A percentile compares a stretch with the other conserved stretches of the same genome.
phyloP scores from a whole-genome alignment of 257 asterid genomes.

The Solanum gracilifrons region DNA sequence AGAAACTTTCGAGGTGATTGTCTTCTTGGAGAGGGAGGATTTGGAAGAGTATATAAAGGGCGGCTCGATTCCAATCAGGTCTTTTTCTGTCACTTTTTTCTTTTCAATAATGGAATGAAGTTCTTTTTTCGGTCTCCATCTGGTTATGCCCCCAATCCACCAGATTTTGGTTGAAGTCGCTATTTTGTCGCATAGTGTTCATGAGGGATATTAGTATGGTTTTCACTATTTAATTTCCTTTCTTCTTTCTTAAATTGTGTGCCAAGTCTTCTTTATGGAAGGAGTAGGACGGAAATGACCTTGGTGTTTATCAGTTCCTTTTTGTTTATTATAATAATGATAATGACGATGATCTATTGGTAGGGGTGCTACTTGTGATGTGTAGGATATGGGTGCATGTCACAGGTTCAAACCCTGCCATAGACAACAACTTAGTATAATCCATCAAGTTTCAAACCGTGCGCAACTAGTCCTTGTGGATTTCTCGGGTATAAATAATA shows the following conservation, averaged over 20 bases:
- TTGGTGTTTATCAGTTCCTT: background rate
- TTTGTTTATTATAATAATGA: background rate
- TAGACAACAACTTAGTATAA: background rate
- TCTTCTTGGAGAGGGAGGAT: slow-evolving; percentile 90
- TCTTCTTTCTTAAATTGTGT: background rate
- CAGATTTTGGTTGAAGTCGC: background rate
- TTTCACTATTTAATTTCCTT: background rate
- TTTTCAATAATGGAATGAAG: background rate
- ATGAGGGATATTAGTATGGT: background rate
- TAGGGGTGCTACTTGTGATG: background rate
- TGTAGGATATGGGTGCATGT: background rate
- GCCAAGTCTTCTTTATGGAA: background rate
- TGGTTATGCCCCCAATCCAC: background rate
- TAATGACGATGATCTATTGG: background rate
- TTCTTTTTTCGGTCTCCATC: background rate
- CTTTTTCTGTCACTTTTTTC: background rate
- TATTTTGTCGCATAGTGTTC: background rate
- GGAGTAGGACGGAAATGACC: background rate
- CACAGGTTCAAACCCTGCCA: background rate
- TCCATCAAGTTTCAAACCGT: background rate
- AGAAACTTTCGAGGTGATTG: slow-evolving; percentile 58
- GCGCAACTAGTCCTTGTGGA: background rate
- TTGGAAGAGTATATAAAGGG: slow-evolving; percentile 91
- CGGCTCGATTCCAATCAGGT: slow-evolving; percentile 64
- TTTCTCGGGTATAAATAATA: background rate